Evolutionary conservation across 371 early-diverging fungal species (phyloP).

Genomic region (Batrachochytrium dendrobatidis): DNA sequence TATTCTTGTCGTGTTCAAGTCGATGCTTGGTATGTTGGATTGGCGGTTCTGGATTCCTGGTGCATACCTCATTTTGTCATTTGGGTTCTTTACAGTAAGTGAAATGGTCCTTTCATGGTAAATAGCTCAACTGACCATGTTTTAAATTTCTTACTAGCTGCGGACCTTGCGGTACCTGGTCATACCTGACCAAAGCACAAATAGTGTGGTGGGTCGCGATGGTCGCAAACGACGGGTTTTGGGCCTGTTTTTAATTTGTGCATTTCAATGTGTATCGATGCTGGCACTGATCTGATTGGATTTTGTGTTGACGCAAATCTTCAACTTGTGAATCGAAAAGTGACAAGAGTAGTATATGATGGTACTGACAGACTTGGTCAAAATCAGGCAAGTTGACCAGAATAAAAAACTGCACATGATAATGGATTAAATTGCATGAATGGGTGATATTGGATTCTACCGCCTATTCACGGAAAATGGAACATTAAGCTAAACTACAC

Average conservation of each 20-base stretch:
- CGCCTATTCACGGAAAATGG: too few species aligned
- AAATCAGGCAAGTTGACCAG: too few species aligned
- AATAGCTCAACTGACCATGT: background rate
- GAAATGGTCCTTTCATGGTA: constrained; percentile 29
- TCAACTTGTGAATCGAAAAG: too few species aligned
- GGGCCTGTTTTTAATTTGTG: background rate
- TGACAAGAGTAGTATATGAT: too few species aligned
- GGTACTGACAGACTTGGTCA: too few species aligned
- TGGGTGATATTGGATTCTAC: too few species aligned
- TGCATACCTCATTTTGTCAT: constrained; percentile 67
- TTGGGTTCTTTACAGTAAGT: constrained; percentile 75
- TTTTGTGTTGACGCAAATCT: too few species aligned
- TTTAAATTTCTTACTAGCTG: constrained; percentile 27
- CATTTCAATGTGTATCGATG: background rate
- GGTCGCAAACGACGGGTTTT: background rate
- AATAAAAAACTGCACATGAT: too few species aligned
- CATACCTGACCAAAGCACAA: constrained; percentile 58
- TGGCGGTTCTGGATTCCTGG: constrained; percentile 58
- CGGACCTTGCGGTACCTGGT: constrained; percentile 84
- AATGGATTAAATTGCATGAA: too few species aligned
- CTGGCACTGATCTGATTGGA: background rate
- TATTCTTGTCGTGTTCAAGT: constrained; percentile 41
- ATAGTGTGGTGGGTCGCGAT: constrained; percentile 1
- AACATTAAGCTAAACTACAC: too few species aligned
- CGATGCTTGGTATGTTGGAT: constrained; percentile 26